phyloP scores from a whole-genome alignment of 257 asterid species.

The Primulina tabacum region DNA sequence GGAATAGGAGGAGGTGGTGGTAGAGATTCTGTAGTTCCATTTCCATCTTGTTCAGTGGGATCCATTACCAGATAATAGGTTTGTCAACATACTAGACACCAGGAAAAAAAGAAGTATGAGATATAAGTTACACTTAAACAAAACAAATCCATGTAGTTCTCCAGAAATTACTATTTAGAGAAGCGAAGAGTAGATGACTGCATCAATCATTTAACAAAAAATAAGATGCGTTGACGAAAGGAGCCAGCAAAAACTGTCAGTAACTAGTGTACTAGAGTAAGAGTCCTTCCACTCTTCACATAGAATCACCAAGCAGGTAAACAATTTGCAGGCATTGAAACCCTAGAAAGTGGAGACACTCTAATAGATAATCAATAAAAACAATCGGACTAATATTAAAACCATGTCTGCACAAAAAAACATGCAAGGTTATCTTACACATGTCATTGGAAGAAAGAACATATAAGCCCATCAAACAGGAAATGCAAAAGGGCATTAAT shows the following conservation, averaged over 20 bases:
- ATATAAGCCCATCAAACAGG: no score
- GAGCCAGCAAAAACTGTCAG: not conserved
- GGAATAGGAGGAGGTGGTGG: slow-evolving; percentile 94
- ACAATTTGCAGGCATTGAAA: no score
- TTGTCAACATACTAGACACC: not conserved
- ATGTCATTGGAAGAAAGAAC: no score
- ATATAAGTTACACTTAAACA: not conserved
- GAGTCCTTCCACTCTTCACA: not conserved
- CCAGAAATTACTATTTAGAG: not conserved
- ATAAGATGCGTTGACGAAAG: no score
- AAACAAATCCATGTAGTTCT: not conserved
- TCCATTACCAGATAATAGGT: slow-evolving; percentile 32
- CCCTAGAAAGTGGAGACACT: no score
- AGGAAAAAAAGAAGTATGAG: not conserved
- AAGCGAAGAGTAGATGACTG: not conserved
- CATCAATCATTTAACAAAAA: not conserved
- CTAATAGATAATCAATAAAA: no score
- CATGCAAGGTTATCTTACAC: no score
- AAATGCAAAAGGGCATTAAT: no score
- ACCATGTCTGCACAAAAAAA: no score
- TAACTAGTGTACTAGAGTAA: not conserved
- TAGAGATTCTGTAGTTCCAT: slow-evolving; percentile 52
- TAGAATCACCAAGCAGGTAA: no score
- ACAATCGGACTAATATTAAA: no score
- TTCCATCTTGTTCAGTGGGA: slow-evolving; percentile 39